These are phyloP conservation scores for Chionographis japonica DNA, from an alignment of 106 monocot species.

Conservation along the genomic window DNA sequence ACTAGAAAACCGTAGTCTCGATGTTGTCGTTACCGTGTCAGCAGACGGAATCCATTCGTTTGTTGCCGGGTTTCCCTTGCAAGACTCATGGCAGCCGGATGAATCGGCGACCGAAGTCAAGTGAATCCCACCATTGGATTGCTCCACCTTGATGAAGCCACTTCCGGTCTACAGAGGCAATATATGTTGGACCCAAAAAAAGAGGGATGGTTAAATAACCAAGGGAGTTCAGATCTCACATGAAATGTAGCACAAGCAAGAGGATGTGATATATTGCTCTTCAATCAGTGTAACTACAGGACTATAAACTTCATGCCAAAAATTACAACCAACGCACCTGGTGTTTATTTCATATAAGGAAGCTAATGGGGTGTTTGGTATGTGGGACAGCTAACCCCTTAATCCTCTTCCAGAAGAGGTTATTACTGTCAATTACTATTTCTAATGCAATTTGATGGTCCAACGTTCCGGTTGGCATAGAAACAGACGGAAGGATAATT, in stretches of 20 bases:
- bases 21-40: conserved; percentile 30
- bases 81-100: conserved; percentile 6
- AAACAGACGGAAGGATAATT: no score
- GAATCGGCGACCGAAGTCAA: conserved; percentile 16
- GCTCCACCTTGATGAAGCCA: conserved; percentile 78
- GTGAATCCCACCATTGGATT: conserved; percentile 18
- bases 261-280: no score
- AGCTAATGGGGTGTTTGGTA: no score
- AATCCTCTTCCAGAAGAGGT: no score
- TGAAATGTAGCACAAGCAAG: background rate
- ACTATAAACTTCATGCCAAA: no score
- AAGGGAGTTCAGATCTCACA: background rate
- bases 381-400: no score
- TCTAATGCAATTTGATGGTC: no score
- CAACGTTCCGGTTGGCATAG: no score
- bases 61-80: conserved; percentile 72
- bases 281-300: no score
- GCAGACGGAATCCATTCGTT: conserved; percentile 86
- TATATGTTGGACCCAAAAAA: background rate
- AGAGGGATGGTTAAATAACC: background rate
- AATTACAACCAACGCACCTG: no score
- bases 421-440: no score
- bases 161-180: conserved; percentile 54
- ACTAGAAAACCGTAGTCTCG: background rate
- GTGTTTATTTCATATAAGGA: no score